A percentile compares a stretch with the other conserved stretches of the same genome.
phyloP scores from a whole-genome alignment of 768 basidiomycete species.

The Dioszegia aurantiaca region DNA sequence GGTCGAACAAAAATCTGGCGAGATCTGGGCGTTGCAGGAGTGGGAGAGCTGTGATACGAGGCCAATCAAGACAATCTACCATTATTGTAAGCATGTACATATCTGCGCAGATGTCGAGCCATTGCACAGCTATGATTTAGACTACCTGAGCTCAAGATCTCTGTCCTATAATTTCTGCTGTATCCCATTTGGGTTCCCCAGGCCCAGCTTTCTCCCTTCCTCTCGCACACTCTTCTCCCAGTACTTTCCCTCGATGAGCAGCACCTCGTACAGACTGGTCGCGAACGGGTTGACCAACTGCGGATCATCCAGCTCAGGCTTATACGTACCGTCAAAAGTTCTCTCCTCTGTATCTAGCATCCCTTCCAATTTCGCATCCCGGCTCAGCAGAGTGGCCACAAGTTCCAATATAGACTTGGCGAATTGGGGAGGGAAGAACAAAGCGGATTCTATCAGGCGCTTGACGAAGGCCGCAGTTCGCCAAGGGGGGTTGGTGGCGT shows the following conservation, averaged over 20 bases:
- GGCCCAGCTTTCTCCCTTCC: constrained; percentile 58
- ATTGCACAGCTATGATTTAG: too few relatives aligned
- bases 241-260: constrained; percentile 58
- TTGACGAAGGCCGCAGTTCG: constrained; percentile 90
- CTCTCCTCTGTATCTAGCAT: constrained; percentile 85
- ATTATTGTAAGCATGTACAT: too few relatives aligned
- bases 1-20: constrained; percentile 68
- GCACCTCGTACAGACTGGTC: constrained; percentile 80
- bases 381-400: constrained; percentile 66
- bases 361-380: constrained; percentile 76
- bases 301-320: constrained; percentile 82
- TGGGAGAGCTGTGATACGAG: constrained; percentile 61
- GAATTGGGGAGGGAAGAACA: constrained; percentile 72
- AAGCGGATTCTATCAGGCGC: constrained; percentile 73
- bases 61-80: background rate
- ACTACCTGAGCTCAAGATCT: constrained; percentile 5
- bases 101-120: too few relatives aligned
- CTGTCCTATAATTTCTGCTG: constrained; percentile 1
- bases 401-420: constrained; percentile 71
- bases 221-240: constrained; percentile 66
- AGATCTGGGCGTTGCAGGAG: constrained; percentile 70
- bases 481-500: constrained; percentile 60
- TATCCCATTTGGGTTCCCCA: constrained; percentile 10
- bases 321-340: constrained; percentile 76
- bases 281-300: constrained; percentile 60